Conservation (phyloP, 495 filamentous ascomycete genomes). For the Podospora pseudocomata region DNA sequence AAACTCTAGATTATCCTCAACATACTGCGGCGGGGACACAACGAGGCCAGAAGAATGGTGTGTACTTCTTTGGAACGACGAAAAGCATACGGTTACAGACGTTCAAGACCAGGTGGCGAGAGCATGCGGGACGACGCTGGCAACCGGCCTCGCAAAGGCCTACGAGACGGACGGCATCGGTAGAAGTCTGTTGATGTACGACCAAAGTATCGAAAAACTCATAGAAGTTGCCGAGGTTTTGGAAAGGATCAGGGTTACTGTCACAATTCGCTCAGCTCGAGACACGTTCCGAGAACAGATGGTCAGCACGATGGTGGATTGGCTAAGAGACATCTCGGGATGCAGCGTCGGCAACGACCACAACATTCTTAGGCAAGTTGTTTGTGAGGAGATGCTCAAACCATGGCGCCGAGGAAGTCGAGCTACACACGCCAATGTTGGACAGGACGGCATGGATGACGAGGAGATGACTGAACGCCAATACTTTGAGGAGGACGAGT, state of each 20-base stretch:
- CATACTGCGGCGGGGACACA: constrained; percentile 64
- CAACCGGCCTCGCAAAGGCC: constrained; percentile 69
- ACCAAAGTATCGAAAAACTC: constrained; percentile 64
- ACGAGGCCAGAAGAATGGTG: constrained; percentile 65
- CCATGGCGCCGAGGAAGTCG: constrained; percentile 82
- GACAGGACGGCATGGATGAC: constrained; percentile 84
- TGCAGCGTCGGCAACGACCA: constrained; percentile 80
- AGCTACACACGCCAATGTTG: constrained; percentile 79
- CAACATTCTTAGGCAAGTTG: constrained; percentile 69
- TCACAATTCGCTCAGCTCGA: constrained; percentile 86
- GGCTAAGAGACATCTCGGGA: constrained; percentile 88
- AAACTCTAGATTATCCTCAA: constrained; percentile 67
- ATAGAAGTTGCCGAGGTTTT: constrained; percentile 74
- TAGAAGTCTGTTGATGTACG: constrained; percentile 75
- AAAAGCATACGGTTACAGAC: constrained; percentile 95
- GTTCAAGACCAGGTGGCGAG: constrained; percentile 84
- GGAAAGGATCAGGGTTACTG: constrained; percentile 92
- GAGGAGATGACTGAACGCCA: constrained; percentile 55
- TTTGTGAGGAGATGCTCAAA: constrained; percentile 88
- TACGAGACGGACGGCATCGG: constrained; percentile 85
- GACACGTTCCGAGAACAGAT: constrained; percentile 98
- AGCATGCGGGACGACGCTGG: constrained; percentile 70
- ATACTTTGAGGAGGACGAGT: constrained; percentile 30
- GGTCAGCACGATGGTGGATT: constrained; percentile 96
- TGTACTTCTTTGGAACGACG: constrained; percentile 95